Conservation (phyloP, 2,329 filamentous ascomycete genomes). For the Aureobasidium uvarum region DNA sequence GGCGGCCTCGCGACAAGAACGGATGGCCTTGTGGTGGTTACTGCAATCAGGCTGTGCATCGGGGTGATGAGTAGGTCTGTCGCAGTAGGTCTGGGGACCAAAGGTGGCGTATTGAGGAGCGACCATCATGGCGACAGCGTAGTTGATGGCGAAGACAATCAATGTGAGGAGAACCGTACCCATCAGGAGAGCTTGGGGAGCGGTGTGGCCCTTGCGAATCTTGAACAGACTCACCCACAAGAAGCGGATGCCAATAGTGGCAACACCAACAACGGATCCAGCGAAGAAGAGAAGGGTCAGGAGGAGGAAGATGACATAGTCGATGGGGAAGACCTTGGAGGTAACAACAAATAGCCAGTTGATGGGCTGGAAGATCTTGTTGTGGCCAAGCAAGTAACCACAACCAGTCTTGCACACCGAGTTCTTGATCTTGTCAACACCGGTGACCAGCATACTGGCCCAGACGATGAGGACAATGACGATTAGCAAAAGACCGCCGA, state of each 20-base stretch:
- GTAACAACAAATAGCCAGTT: slow-evolving; percentile 85
- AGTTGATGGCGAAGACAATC: slow-evolving; percentile 88
- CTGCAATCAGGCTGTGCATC: slow-evolving; percentile 73
- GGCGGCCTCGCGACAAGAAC: slow-evolving; percentile 75
- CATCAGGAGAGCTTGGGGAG: slow-evolving; percentile 86
- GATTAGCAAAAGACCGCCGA: slow-evolving; percentile 78
- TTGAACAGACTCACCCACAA: slow-evolving; percentile 93
- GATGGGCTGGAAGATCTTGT: slow-evolving; percentile 91
- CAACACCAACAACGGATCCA: slow-evolving; percentile 82
- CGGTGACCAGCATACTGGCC: slow-evolving; percentile 91
- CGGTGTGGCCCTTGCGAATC: slow-evolving; percentile 83
- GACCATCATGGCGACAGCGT: slow-evolving; percentile 87
- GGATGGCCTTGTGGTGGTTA: slow-evolving; percentile 67
- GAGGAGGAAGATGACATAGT: slow-evolving; percentile 85
- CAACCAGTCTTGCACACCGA: slow-evolving; percentile 87
- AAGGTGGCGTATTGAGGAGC: slow-evolving; percentile 94
- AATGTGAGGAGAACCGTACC: slow-evolving; percentile 88
- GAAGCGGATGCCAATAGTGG: slow-evolving; percentile 87
- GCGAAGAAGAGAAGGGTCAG: slow-evolving; percentile 85
- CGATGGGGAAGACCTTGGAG: slow-evolving; percentile 80
- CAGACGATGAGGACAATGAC: slow-evolving; percentile 73
- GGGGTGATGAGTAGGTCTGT: slow-evolving; percentile 61
- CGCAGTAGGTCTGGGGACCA: slow-evolving; percentile 91
- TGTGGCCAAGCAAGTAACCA: slow-evolving; percentile 83
- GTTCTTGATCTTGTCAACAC: slow-evolving; percentile 94